These are phyloP conservation scores for Acanthamoeba lugdunensis DNA, from an alignment of 208 protist species.

Conservation along the genomic window DNA sequence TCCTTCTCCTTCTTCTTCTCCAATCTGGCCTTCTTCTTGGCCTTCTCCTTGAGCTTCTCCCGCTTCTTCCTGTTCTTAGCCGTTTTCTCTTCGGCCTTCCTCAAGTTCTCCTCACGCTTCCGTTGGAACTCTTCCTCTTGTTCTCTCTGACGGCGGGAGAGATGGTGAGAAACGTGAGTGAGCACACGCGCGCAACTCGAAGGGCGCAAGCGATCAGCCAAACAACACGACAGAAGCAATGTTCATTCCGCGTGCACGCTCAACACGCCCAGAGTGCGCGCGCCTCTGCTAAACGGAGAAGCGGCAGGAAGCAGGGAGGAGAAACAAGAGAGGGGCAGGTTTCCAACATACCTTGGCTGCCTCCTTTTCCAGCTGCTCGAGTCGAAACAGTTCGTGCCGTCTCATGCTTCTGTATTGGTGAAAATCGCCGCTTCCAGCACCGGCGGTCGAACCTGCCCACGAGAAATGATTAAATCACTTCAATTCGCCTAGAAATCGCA, in stretches of 20 bases:
- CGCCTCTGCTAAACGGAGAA: background rate
- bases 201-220: no score
- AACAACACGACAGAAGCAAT: no score
- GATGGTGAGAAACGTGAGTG: no score
- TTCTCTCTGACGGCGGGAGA: background rate
- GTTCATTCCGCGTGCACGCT: no score
- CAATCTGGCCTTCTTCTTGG: background rate
- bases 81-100: constrained; percentile 37
- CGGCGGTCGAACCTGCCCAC: constrained; percentile 35
- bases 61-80: constrained; percentile 61
- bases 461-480: background rate
- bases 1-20: background rate
- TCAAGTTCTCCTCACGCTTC: background rate
- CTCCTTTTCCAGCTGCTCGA: constrained; percentile 35
- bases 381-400: constrained; percentile 31
- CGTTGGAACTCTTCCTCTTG: constrained; percentile 61
- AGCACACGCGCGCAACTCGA: no score
- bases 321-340: background rate
- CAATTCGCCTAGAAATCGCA: background rate
- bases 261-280: no score
- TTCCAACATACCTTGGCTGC: background rate
- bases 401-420: constrained; percentile 28
- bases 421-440: constrained; percentile 71
- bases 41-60: constrained; percentile 14
- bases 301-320: background rate